Percentiles rank a stretch among this genome's conserved stretches.
Conservation (phyloP, 495 filamentous ascomycete species). For the Chlorociboria aeruginascens region DNA sequence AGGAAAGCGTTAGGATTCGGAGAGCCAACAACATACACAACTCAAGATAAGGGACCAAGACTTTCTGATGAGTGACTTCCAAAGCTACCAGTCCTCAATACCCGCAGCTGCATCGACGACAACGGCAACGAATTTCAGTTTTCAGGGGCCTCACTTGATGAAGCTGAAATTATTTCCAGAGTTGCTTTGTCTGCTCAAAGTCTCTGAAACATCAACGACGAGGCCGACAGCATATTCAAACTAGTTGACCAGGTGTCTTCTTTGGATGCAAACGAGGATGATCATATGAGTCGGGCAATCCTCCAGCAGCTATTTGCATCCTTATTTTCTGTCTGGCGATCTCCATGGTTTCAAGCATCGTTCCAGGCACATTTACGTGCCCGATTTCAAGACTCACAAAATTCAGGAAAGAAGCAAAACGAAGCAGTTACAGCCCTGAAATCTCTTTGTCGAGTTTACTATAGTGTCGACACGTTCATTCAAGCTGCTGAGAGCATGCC, state of each 20-base stretch:
- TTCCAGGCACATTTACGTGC: neutral
- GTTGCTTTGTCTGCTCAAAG: constrained; percentile 6
- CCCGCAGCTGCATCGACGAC: constrained; percentile 1
- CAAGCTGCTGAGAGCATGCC: constrained; percentile 1
- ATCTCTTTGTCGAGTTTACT: neutral
- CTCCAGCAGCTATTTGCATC: constrained; percentile 2
- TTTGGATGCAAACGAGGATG: neutral
- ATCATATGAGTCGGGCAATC: neutral
- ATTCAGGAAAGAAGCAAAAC: too few relatives aligned
- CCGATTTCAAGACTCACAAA: neutral
- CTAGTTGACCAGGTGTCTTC: neutral
- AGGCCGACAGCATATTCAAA: neutral
- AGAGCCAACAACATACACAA: too few relatives aligned
- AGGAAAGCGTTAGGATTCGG: too few relatives aligned
- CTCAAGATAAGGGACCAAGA: too few relatives aligned
- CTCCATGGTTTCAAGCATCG: constrained; percentile 4
- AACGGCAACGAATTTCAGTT: constrained; percentile 3
- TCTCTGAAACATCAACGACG: neutral
- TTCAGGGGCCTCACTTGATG: neutral
- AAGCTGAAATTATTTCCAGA: constrained; percentile 2
- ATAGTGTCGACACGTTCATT: neutral
- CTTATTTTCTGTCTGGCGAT: constrained; percentile 4
- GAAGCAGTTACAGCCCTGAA: too few relatives aligned
- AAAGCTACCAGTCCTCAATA: neutral
- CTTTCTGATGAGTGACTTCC: neutral